Conservation (phyloP, 2,329 filamentous ascomycete species). For the Plenodomus biglobosus region DNA sequence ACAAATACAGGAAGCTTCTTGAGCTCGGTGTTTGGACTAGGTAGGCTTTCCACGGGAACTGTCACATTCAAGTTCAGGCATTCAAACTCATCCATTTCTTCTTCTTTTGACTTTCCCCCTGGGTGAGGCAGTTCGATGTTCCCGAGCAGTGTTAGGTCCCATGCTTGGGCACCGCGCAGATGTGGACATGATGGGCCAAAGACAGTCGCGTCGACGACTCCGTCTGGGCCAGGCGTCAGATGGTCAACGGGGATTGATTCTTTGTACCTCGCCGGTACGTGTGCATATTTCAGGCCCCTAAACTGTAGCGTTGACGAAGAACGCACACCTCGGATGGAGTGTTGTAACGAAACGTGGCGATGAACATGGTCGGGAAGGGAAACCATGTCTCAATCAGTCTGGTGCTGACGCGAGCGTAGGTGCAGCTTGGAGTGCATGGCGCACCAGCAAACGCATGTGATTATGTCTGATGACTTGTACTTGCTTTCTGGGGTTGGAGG, state of each 20-base stretch:
- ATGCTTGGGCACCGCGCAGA: slow-evolving; percentile 31
- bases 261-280: slow-evolving; percentile 37
- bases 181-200: slow-evolving; percentile 46
- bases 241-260: slow-evolving; percentile 26
- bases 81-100: slow-evolving; percentile 38
- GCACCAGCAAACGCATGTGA: background rate
- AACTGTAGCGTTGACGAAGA: slow-evolving; percentile 32
- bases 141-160: slow-evolving; percentile 31
- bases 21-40: background rate
- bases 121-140: slow-evolving; percentile 13
- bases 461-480: background rate
- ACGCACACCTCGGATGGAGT: slow-evolving; percentile 21
- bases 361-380: background rate
- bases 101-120: slow-evolving; percentile 19
- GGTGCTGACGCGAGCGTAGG: background rate
- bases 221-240: slow-evolving; percentile 8
- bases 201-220: slow-evolving; percentile 35
- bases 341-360: slow-evolving; percentile 15
- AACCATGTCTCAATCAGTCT: background rate
- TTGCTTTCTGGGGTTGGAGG: background rate
- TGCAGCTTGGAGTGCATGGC: background rate
- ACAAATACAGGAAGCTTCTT: slow-evolving; percentile 52
- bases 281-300: slow-evolving; percentile 42
- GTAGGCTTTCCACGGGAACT: slow-evolving; percentile 23
- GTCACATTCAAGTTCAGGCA: slow-evolving; percentile 42